A percentile compares a stretch with the other conserved stretches of the same genome.
Conservation (phyloP, 345 rosid species). For the Garcia nutans region DNA sequence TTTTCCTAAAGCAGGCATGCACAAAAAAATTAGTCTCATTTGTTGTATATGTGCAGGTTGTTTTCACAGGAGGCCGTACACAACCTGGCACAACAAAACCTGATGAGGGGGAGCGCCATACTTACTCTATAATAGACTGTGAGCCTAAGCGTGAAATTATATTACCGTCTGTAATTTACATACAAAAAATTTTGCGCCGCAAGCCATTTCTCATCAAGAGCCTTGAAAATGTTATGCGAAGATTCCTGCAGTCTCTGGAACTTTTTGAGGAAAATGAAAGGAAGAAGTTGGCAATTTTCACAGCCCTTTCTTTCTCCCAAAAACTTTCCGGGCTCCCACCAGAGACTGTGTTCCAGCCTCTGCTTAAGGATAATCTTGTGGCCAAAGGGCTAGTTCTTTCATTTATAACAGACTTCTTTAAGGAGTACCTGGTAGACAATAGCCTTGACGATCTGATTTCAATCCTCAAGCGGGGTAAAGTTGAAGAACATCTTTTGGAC, state of each 20-base stretch:
- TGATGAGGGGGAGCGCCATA: slow-evolving; percentile 98
- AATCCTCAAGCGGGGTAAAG: slow-evolving; percentile 88
- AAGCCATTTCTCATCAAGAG: slow-evolving; percentile 93
- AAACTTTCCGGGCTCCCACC: slow-evolving; percentile 96
- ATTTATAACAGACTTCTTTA: slow-evolving; percentile 92
- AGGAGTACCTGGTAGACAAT: slow-evolving; percentile 92
- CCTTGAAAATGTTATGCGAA: slow-evolving; percentile 93
- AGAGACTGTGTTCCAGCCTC: slow-evolving; percentile 94
- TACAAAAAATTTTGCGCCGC: slow-evolving; percentile 86
- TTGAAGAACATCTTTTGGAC: slow-evolving; percentile 86
- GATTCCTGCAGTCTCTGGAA: slow-evolving; percentile 93
- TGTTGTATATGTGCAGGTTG: slow-evolving; percentile 50
- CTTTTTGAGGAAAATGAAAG: slow-evolving; percentile 96
- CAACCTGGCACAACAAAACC: slow-evolving; percentile 95
- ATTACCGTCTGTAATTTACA: slow-evolving; percentile 82
- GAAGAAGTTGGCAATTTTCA: slow-evolving; percentile 96
- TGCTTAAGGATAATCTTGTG: slow-evolving; percentile 97
- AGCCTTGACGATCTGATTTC: slow-evolving; percentile 92
- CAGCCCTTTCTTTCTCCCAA: slow-evolving; percentile 98
- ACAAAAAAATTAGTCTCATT: background rate
- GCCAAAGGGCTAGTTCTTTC: slow-evolving; percentile 97
- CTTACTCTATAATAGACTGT: slow-evolving; percentile 82
- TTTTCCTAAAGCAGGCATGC: too few species aligned
- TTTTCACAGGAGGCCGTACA: slow-evolving; percentile 96
- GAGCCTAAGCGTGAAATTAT: slow-evolving; percentile 80